Evolutionary conservation across 2,329 filamentous ascomycete genomes (phyloP), one percentile per base, ranked within the genome.

Genomic region (Thermoascus crustaceus): DNA sequence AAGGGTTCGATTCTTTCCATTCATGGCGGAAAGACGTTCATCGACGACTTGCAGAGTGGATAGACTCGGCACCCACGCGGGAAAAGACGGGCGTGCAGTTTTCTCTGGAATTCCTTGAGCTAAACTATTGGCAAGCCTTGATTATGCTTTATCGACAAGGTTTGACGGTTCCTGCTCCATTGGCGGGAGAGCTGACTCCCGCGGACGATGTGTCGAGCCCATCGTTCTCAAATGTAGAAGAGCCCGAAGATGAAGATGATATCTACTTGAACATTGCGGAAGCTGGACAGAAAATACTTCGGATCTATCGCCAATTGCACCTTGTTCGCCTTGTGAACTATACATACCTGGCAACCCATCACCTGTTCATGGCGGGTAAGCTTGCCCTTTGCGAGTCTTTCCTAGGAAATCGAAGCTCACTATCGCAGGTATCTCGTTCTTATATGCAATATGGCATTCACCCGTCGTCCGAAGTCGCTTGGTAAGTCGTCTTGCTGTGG

Each of bases 391-490:
- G 17, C 21, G 13, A 10, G n/a, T n/a, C 20, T 20, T 9, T 7
- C 22, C 21, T 14, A 22, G 29, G 34, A 29, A 34, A 26, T 32
- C 37, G 44, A 34, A 43, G 38, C 35, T 40, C 40, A 47, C 41
- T 31, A 16, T 14, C 14, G 24, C 48, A 78, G 75, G 76, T 32
- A 80, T 96, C 40, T 94, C 89, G 16, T 96, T 95, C 59, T 72
- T 96, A 2, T 96, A 95, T 60, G 88, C 91, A 13, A 91, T 96
- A 39, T 96, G 89, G 89, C 89, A 96, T 61, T 95, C 89, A 7
- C 79, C 85, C 4, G 75, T 85, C 35, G 89, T 96, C 32, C 77
- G 89, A 50, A 87, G 82, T 57, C 79, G 85, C 38, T 67, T 96
- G 60, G 85, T 89, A 75, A 66, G 82, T 69, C 43, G 11, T 22